Base-by-base conservation (phyloP, 2,329 filamentous ascomycete species). In the Myrmaecium sp. region DNA sequence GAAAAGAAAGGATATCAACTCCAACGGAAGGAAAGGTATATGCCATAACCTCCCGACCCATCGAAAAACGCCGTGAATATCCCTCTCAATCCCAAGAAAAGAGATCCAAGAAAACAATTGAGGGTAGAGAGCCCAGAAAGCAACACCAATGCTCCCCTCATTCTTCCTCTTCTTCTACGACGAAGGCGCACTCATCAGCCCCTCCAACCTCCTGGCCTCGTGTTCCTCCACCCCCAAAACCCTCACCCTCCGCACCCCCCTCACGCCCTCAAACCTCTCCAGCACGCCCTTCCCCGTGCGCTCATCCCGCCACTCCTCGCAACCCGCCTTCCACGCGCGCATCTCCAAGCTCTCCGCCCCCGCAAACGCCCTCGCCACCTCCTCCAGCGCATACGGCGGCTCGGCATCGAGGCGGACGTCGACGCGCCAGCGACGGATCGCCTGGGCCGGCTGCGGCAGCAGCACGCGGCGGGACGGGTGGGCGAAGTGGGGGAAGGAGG, bases 331-430 rank as follows among this genome's bases (percentile, higher is more conserved):
- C 38, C 58, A 62, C 4, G 60, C 58, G 22, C 60, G 52, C n/a
- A 67, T 43, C 27, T 59, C 57, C 11, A 66, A 40, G 28, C 52
- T 52, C 23, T 64, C 57, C 1, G 49, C 44, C 2, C 53, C 56
- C 0, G 45, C 51, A 34, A 66, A 66, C 1, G 54, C 52, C n/a
- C 45, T 37, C 5, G 40, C 41, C 0, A 54, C 57, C 23, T 58
- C 46, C 14, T 36, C 32, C 3, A 34, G 34, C 3, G 44, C 47
- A 40, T 61, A 66, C 9, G 51, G 49, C 1, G 60, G 47, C 40
- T 66, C 62, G 4, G 50, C 58, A 30, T 66, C 62, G 10, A 66
- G 42, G 0, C 62, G 47, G 2, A 66, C 42, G 7, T 47, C 41
- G 10, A 67, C 38, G 25, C 57, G 52, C 49, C 53, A 66, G 22